These are phyloP conservation scores for Annona cherimola DNA, from an alignment of 164 flowering plant species.

Conservation along the genomic window DNA sequence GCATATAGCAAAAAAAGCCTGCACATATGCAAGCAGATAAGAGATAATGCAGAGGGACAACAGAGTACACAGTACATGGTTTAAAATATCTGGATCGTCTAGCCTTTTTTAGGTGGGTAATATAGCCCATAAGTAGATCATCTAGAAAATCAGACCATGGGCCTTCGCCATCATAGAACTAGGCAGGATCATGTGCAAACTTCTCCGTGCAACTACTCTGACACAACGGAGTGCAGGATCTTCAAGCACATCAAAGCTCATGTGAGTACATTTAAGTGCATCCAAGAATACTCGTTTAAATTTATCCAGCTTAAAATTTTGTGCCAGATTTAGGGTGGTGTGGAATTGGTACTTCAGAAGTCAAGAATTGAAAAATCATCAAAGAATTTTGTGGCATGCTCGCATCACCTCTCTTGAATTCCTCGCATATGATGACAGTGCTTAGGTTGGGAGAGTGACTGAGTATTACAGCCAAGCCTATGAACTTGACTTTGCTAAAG, in stretches of 20 bases:
- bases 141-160: too few relatives aligned
- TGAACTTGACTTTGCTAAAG: background rate
- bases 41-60: background rate
- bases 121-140: too few relatives aligned
- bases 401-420: background rate
- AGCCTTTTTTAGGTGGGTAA: background rate
- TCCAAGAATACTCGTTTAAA: too few relatives aligned
- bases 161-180: too few relatives aligned
- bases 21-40: background rate
- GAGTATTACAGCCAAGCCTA: background rate
- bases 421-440: background rate
- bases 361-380: background rate
- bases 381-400: background rate
- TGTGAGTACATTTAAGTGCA: too few relatives aligned
- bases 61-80: background rate
- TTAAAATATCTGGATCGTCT: background rate
- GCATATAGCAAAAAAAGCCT: background rate
- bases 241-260: too few relatives aligned
- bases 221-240: too few relatives aligned
- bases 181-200: too few relatives aligned
- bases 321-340: background rate
- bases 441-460: background rate
- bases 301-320: background rate
- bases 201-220: too few relatives aligned
- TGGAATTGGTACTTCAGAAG: background rate